Conservation (phyloP, 371 early-diverging fungal genomes). For the Rhizopus stolonifer region DNA sequence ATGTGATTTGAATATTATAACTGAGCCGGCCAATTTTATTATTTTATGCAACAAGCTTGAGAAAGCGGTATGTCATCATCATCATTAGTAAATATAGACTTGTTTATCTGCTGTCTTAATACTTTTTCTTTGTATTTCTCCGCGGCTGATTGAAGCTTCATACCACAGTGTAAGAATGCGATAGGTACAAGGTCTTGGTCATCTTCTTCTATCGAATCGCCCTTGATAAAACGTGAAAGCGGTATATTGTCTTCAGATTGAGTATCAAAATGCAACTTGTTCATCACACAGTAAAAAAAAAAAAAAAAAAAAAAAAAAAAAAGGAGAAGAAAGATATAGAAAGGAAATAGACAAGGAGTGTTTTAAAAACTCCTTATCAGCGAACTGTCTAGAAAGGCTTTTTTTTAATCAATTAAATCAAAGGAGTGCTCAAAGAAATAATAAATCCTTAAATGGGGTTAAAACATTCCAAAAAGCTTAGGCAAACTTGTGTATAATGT, state of each 20-base stretch:
- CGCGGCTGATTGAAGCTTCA: conserved; percentile 22
- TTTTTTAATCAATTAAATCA: no score
- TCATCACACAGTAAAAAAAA: conserved; percentile 2
- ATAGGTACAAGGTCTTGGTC: conserved; percentile 25
- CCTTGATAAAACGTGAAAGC: conserved; percentile 13
- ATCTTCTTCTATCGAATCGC: conserved; percentile 9
- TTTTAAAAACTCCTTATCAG: no score
- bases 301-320: conserved; percentile 3
- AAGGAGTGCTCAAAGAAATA: no score
- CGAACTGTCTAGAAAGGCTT: no score
- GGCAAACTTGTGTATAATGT: no score
- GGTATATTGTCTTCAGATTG: conserved; percentile 18
- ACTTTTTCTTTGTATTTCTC: conserved; percentile 29
- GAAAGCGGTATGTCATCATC: conserved; percentile 23
- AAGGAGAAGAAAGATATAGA: background rate
- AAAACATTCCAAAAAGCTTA: no score
- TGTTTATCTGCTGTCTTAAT: conserved; percentile 6
- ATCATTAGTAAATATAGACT: conserved; percentile 3
- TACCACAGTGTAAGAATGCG: conserved; percentile 8
- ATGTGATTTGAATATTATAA: no score
- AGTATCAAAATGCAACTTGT: conserved; percentile 7
- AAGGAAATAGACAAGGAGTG: background rate
- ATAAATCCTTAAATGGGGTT: background rate
- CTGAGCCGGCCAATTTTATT: background rate
- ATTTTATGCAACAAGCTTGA: conserved; percentile 8